Conservation (phyloP, 2,329 filamentous ascomycete species). For the Penicillium nordicum region DNA sequence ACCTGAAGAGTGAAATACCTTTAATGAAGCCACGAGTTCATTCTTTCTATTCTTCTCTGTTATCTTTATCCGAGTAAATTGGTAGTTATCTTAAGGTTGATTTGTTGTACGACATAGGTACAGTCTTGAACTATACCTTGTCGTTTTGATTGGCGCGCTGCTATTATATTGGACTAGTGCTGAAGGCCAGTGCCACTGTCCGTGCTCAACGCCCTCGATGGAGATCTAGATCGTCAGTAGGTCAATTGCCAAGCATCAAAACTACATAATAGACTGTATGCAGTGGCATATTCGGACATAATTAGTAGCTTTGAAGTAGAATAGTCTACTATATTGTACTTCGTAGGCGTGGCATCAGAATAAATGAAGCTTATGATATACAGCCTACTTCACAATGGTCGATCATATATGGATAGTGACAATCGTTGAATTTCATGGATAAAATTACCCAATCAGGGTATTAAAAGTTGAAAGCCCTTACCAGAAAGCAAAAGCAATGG, state of each 20-base stretch:
- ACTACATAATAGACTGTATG: background rate
- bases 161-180: background rate
- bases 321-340: background rate
- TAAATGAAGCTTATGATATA: background rate
- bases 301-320: background rate
- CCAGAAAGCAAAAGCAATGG: conserved; percentile 7
- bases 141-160: conserved; percentile 1
- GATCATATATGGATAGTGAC: background rate
- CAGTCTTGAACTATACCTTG: background rate
- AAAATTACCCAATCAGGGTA: background rate
- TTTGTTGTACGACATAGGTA: background rate
- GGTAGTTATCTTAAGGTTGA: background rate
- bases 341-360: background rate
- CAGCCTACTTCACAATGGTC: background rate
- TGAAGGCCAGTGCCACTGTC: background rate
- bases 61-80: background rate
- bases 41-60: background rate
- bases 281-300: background rate
- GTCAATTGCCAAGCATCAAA: background rate
- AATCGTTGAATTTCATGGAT: background rate
- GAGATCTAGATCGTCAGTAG: background rate
- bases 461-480: background rate
- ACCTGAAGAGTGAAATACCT: conserved; percentile 4
- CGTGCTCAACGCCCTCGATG: background rate
- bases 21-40: conserved; percentile 14